These are phyloP conservation scores for Cokeromyces recurvatus DNA, from an alignment of 371 early-diverging fungal genomes.

Conservation along the genomic window DNA sequence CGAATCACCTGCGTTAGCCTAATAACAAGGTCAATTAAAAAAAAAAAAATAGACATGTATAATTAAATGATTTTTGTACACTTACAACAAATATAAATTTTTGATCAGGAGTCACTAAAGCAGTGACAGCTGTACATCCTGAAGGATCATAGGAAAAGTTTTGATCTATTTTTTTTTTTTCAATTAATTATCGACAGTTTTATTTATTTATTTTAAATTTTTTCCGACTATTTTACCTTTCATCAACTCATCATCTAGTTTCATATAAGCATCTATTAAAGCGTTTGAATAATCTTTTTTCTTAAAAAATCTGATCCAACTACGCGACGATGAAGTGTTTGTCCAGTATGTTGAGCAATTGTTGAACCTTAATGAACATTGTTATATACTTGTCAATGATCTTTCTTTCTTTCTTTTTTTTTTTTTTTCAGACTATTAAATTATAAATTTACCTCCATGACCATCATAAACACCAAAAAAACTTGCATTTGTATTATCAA, in stretches of 20 bases:
- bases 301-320: constrained; percentile 58
- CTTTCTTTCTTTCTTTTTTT: background rate
- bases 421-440: background rate
- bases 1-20: constrained; percentile 96
- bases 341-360: constrained; percentile 87
- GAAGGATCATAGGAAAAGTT: constrained; percentile 74
- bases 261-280: constrained; percentile 77
- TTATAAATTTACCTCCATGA: constrained; percentile 75
- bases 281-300: constrained; percentile 65
- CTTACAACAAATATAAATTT: constrained; percentile 34
- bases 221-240: constrained; percentile 63
- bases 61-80: background rate
- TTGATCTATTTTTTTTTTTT: constrained; percentile 48
- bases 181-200: too few relatives aligned
- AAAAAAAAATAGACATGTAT: background rate
- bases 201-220: too few relatives aligned
- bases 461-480: constrained; percentile 98
- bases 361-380: constrained; percentile 48
- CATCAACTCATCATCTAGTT: constrained; percentile 74
- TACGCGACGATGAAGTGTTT: constrained; percentile 71
- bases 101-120: constrained; percentile 33
- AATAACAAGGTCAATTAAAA: background rate
- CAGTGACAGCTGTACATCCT: constrained; percentile 92
- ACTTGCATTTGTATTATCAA: constrained; percentile 53
- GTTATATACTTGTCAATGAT: too few relatives aligned